A percentile compares a stretch with the other conserved stretches of the same genome.
These are phyloP conservation scores for Fusarium mangiferae DNA, from an alignment of 2,329 filamentous ascomycete genomes.

Conservation along the genomic window DNA sequence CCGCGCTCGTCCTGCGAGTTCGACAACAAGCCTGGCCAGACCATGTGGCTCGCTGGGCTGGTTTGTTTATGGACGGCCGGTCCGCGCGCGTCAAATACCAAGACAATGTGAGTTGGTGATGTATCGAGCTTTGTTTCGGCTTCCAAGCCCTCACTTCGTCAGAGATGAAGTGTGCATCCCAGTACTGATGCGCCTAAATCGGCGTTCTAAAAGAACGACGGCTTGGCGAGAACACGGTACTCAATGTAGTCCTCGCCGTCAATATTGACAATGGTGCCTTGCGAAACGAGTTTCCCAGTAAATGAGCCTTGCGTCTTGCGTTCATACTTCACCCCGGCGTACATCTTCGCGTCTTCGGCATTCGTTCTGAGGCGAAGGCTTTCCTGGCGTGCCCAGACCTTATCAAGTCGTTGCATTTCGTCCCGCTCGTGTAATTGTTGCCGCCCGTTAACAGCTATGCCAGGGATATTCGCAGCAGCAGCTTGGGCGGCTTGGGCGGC, in stretches of 20 bases:
- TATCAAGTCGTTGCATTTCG: conserved; percentile 63
- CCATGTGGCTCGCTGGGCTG: too few species aligned
- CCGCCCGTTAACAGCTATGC: conserved; percentile 42
- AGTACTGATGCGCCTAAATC: neutral
- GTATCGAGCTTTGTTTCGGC: neutral
- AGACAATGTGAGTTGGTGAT: neutral
- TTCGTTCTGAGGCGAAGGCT: conserved; percentile 55
- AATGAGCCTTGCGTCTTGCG: conserved; percentile 70
- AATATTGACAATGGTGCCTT: conserved; percentile 70
- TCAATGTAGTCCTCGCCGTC: conserved; percentile 75
- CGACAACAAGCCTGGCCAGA: too few species aligned
- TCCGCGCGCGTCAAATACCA: too few species aligned
- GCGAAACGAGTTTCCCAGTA: conserved; percentile 70
- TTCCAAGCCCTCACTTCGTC: neutral
- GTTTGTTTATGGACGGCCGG: too few species aligned
- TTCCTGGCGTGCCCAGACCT: conserved; percentile 66
- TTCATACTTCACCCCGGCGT: conserved; percentile 70
- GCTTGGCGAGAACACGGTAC: conserved; percentile 72
- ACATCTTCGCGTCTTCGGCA: conserved; percentile 66
- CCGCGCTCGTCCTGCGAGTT: too few species aligned
- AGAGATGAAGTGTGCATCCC: neutral
- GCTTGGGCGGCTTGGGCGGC: conserved; percentile 48
- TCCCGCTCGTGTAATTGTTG: conserved; percentile 58
- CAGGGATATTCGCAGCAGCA: conserved; percentile 43
- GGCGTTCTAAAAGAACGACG: conserved; percentile 63